Conservation (phyloP, 2,329 filamentous ascomycete species). For the Cylindrodendrum hubeiense region DNA sequence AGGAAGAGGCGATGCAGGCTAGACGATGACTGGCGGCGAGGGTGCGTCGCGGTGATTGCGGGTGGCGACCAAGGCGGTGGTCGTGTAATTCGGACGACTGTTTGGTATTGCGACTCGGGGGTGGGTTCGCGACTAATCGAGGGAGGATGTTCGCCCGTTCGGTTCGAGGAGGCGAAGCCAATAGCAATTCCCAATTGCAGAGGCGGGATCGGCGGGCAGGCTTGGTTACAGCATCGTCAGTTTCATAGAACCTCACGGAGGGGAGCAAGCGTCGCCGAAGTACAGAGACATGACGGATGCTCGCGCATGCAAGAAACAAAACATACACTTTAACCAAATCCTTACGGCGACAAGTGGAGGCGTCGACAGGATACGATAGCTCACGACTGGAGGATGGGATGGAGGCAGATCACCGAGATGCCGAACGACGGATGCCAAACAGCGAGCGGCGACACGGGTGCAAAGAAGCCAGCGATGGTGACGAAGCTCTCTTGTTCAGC, state of each 20-base stretch:
- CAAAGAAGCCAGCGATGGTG: conserved; percentile 3
- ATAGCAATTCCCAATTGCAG: conserved; percentile 12
- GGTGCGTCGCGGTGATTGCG: neutral
- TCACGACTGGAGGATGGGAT: neutral
- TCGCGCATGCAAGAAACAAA: neutral
- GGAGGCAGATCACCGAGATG: conserved; percentile 1
- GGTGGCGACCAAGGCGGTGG: neutral
- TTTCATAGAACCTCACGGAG: neutral
- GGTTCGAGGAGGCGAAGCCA: conserved; percentile 4
- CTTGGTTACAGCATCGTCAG: conserved; percentile 4
- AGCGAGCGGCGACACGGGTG: conserved; percentile 1
- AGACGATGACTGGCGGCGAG: neutral
- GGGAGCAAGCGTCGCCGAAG: neutral
- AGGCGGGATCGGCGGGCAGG: neutral
- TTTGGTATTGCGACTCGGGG: neutral
- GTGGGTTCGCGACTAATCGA: neutral
- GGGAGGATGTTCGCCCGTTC: neutral
- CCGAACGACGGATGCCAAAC: neutral
- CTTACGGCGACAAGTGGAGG: neutral
- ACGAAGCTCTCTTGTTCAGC: conserved; percentile 13
- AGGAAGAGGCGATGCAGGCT: neutral
- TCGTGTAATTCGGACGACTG: neutral
- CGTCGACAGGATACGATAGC: neutral
- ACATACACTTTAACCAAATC: neutral
- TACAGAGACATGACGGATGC: neutral